phyloP scores from a whole-genome alignment of 306 rosid species.

The Alnus rubra region DNA sequence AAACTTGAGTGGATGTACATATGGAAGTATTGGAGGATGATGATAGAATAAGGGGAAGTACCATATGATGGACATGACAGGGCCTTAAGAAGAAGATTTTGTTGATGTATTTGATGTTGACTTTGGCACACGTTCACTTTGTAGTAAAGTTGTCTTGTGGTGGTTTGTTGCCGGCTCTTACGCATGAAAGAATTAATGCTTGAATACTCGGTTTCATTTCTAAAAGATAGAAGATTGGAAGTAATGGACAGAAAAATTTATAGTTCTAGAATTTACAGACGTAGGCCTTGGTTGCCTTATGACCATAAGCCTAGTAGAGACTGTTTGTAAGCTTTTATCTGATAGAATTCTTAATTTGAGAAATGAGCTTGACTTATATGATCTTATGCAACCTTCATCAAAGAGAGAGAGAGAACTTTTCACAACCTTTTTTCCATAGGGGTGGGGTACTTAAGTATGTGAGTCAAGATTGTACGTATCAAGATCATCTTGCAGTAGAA shows the following conservation, averaged over 20 bases:
- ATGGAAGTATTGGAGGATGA: not conserved
- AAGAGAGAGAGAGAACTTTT: not conserved
- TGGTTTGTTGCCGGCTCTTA: not conserved
- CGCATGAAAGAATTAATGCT: not conserved
- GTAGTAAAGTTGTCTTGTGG: not conserved
- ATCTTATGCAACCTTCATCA: not conserved
- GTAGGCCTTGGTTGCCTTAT: not conserved
- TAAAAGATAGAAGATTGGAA: no score
- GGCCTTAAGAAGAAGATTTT: not conserved
- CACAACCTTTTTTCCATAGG: not conserved
- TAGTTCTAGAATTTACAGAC: not conserved
- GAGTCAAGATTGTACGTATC: not conserved
- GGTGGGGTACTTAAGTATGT: not conserved
- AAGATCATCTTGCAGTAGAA: no score
- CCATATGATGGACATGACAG: not conserved
- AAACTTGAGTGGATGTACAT: not conserved
- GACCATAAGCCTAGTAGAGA: not conserved
- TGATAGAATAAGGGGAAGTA: not conserved
- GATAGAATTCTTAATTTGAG: not conserved
- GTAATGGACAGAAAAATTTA: not conserved
- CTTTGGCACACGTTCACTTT: not conserved
- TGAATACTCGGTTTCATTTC: not conserved
- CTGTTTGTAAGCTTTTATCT: not conserved
- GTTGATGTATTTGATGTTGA: not conserved
- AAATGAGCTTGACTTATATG: not conserved